A percentile compares a stretch with the other conserved stretches of the same genome.
Conservation (phyloP, 2,329 filamentous ascomycete species). For the Aspergillus neotritici region DNA sequence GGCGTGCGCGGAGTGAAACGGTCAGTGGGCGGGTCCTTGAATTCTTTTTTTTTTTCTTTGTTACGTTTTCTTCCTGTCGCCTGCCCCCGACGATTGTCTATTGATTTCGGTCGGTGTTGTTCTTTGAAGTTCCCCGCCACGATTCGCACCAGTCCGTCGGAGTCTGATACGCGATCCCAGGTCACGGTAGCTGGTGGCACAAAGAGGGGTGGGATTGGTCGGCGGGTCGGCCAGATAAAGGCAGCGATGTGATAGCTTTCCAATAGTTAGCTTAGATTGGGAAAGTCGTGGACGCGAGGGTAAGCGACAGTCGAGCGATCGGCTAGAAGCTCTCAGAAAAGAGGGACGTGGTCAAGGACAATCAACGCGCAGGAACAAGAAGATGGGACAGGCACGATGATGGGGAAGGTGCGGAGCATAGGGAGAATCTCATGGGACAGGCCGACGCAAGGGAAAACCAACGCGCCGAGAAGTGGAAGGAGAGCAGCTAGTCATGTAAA, state of each 20-base stretch:
- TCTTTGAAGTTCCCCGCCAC: no score
- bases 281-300: constrained; percentile 2
- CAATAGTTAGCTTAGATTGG: constrained; percentile 6
- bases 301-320: constrained; percentile 7
- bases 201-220: constrained; percentile 1
- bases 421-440: background rate
- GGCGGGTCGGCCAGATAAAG: background rate
- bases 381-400: background rate
- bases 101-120: no score
- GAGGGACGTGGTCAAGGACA: no score
- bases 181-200: background rate
- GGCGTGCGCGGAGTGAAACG: no score
- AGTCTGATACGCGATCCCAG: no score
- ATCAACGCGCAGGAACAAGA: background rate
- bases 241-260: constrained; percentile 4
- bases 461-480: constrained; percentile 1
- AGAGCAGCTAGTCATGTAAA: background rate
- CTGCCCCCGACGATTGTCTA: no score
- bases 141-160: no score
- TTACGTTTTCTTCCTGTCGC: no score
- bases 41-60: no score
- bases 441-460: background rate
- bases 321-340: no score
- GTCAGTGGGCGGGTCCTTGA: no score
- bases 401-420: constrained; percentile 1